phyloP scores from a whole-genome alignment of 2,329 filamentous ascomycete species.

The Clathrospora elynae region DNA sequence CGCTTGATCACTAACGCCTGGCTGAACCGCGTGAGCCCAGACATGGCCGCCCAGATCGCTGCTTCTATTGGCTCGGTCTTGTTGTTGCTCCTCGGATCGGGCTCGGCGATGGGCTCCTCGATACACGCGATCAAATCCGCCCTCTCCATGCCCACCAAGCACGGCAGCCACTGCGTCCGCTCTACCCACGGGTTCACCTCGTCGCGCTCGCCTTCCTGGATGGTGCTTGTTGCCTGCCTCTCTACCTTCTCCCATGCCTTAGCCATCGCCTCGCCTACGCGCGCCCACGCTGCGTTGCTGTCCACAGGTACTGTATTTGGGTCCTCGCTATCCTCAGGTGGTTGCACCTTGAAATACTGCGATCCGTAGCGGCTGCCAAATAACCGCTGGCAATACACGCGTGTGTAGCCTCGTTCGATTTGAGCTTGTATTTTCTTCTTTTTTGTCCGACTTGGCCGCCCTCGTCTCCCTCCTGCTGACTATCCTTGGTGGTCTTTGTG shows the following conservation, averaged over 20 bases:
- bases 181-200: slow-evolving; percentile 20
- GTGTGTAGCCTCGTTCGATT: slow-evolving; percentile 5
- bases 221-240: slow-evolving; percentile 12
- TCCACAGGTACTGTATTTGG: slow-evolving; percentile 6
- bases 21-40: slow-evolving; percentile 17
- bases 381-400: slow-evolving; percentile 6
- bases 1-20: slow-evolving; percentile 14
- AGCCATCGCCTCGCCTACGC: slow-evolving; percentile 9
- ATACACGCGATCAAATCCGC: slow-evolving; percentile 18
- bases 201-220: slow-evolving; percentile 13
- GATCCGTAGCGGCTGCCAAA: slow-evolving; percentile 7
- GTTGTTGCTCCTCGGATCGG: slow-evolving; percentile 8
- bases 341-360: slow-evolving; percentile 17
- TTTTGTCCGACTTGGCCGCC: too few species aligned
- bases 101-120: slow-evolving; percentile 16
- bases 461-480: too few species aligned
- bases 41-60: slow-evolving; percentile 22
- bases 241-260: slow-evolving; percentile 14
- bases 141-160: slow-evolving; percentile 22
- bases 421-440: slow-evolving; percentile 7
- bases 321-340: neutral
- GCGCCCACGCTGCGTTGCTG: slow-evolving; percentile 11
- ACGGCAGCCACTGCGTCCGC: slow-evolving; percentile 17
- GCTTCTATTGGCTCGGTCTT: slow-evolving; percentile 12
- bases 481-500: too few species aligned